These are phyloP conservation scores for Falciphora oryzae DNA, from an alignment of 2,329 filamentous ascomycete species.

Conservation along the genomic window DNA sequence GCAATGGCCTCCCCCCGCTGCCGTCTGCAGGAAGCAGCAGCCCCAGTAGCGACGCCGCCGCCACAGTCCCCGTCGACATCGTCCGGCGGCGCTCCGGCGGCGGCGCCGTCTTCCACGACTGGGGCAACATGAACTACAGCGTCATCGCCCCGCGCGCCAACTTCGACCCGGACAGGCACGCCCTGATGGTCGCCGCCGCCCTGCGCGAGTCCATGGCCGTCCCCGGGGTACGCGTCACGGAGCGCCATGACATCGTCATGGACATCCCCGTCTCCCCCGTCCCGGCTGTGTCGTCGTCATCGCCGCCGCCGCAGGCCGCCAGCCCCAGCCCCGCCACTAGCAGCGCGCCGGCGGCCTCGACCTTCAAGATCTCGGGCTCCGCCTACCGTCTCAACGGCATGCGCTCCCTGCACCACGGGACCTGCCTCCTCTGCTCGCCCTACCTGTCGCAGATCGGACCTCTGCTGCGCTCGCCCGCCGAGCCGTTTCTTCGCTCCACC, in stretches of 20 bases:
- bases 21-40: neutral
- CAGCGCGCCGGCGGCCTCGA: slow-evolving; percentile 17
- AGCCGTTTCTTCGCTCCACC: slow-evolving; percentile 68
- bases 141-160: slow-evolving; percentile 72
- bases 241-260: slow-evolving; percentile 87
- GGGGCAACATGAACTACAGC: slow-evolving; percentile 90
- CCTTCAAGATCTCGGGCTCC: slow-evolving; percentile 83
- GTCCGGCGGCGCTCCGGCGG: slow-evolving; percentile 84
- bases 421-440: slow-evolving; percentile 73
- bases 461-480: slow-evolving; percentile 66
- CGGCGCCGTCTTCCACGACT: slow-evolving; percentile 90
- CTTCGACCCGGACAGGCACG: slow-evolving; percentile 84
- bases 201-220: slow-evolving; percentile 53
- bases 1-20: slow-evolving; percentile 16
- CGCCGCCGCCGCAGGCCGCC: slow-evolving; percentile 11
- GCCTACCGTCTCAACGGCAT: slow-evolving; percentile 86
- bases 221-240: slow-evolving; percentile 66
- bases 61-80: slow-evolving; percentile 40
- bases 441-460: slow-evolving; percentile 64
- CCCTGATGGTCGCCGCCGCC: slow-evolving; percentile 87
- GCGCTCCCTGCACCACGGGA: slow-evolving; percentile 84
- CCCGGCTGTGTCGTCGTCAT: neutral
- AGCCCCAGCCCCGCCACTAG: slow-evolving; percentile 7
- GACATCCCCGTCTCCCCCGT: slow-evolving; percentile 30
- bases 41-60: slow-evolving; percentile 16